Evolutionary conservation across 306 rosid genomes (phyloP).

Genomic region (Cucurbita argyrosperma): DNA sequence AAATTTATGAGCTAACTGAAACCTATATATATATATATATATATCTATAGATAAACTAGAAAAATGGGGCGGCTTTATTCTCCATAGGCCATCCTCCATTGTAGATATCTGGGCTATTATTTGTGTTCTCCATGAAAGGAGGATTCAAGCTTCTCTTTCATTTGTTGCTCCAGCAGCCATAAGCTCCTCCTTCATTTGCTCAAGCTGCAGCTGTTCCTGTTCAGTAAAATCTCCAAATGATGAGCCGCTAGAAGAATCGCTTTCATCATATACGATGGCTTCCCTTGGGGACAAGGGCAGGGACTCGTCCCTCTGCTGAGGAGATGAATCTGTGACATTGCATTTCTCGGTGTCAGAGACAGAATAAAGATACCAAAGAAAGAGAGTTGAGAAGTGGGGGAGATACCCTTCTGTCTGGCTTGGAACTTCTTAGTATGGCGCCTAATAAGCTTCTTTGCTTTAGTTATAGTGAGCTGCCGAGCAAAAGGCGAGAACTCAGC

Average conservation of each 20-base stretch:
- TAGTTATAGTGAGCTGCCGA: slow-evolving; percentile 84
- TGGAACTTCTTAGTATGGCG: slow-evolving; percentile 91
- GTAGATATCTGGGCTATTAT: background rate
- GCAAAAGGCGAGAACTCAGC: slow-evolving; percentile 80
- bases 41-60: background rate
- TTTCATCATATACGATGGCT: slow-evolving; percentile 55
- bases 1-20: background rate
- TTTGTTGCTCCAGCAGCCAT: background rate
- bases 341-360: background rate
- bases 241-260: slow-evolving; percentile 82
- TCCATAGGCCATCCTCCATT: too few relatives aligned
- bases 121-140: too few relatives aligned
- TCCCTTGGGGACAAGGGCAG: slow-evolving; percentile 79
- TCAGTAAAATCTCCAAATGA: slow-evolving; percentile 85
- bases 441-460: slow-evolving; percentile 79
- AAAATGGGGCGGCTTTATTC: background rate
- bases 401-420: slow-evolving; percentile 72
- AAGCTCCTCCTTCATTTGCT: background rate
- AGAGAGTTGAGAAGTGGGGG: background rate
- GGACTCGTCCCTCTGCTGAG: slow-evolving; percentile 73
- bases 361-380: background rate
- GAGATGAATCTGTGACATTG: slow-evolving; percentile 51
- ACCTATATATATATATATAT: background rate
- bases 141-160: too few relatives aligned
- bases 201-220: slow-evolving; percentile 14